These are phyloP conservation scores for Phialophora macrospora DNA, from an alignment of 2,329 filamentous ascomycete genomes.

Conservation along the genomic window DNA sequence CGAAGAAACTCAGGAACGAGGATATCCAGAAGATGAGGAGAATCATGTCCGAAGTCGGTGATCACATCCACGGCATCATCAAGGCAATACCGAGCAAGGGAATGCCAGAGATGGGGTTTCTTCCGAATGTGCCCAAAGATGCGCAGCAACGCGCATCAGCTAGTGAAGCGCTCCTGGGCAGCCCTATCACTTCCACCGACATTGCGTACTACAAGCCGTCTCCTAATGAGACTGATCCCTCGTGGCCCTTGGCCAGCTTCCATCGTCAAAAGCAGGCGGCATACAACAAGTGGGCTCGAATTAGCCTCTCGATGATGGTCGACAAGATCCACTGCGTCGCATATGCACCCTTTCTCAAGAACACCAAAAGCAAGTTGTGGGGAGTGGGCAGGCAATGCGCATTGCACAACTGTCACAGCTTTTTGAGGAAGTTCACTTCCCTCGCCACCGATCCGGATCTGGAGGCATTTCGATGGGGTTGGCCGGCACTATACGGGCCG, in stretches of 20 bases:
- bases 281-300: constrained; percentile 55
- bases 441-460: constrained; percentile 54
- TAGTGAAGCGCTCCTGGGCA: constrained; percentile 30
- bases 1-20: constrained; percentile 48
- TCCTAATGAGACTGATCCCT: constrained; percentile 16
- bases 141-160: constrained; percentile 22
- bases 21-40: constrained; percentile 53
- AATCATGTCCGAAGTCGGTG: constrained; percentile 49
- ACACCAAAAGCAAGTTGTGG: constrained; percentile 55
- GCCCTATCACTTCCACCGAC: constrained; percentile 35
- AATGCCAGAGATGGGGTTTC: constrained; percentile 38
- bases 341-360: constrained; percentile 56
- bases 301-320: constrained; percentile 51
- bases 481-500: constrained; percentile 53
- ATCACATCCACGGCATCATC: constrained; percentile 51
- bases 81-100: constrained; percentile 49
- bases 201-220: constrained; percentile 27
- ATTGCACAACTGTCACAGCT: constrained; percentile 54
- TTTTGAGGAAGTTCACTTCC: constrained; percentile 56
- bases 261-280: constrained; percentile 49
- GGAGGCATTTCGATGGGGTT: constrained; percentile 56
- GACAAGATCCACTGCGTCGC: constrained; percentile 53
- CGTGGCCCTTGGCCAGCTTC: constrained; percentile 46
- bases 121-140: constrained; percentile 26
- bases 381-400: constrained; percentile 53